Evolutionary conservation across 495 filamentous ascomycete species (phyloP), one percentile per base, ranked within the genome.

Genomic region (Aeminium ludgeri): DNA sequence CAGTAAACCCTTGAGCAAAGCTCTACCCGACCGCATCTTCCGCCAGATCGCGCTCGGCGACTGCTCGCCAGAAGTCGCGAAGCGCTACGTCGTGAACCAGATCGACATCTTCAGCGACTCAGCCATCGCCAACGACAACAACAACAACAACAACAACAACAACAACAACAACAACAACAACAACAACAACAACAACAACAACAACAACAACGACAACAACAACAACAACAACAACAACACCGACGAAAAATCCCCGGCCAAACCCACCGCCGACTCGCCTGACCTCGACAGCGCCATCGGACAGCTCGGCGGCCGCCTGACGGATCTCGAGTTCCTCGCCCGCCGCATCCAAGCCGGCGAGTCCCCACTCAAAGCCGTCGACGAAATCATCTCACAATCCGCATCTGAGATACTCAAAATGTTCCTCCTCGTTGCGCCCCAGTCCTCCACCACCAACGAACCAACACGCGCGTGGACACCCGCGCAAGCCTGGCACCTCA

Each of bases 401-500:
- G 77, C 84, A 8, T 80, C 78, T 2, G 91, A 96, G 55, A 86
- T 97, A 34, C 55, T 94, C 39, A 92, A 95, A 54, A 83, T 92
- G 67, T 96, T 86, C 63, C 68, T 96, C 20, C 65, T 94, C 0
- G 25, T 29, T 18, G 20, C 32, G 64, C 68, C 33, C 58, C 60
- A 29, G 23, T 63, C 11, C 64, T 67, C 40, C 60, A 72, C 23
- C 23, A 25, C 23, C 23, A 25, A 3, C 23, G 23, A 25, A 8
- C 23, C 23, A 3, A 8, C 23, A 3, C 23, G 23, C 23, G 23
- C 23, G 38, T 97, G 84, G 83, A 74, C 69, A 1, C 64, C 70
- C 18, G 75, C 86, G 55, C 89, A 95, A 58, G 89, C 84, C 0
- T 97, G 89, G 89, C 68, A 78, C 41, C 61, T 97, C 1, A 76